Conservation (phyloP, 192 early-diverging fungal genomes). For the Backusella circina region DNA sequence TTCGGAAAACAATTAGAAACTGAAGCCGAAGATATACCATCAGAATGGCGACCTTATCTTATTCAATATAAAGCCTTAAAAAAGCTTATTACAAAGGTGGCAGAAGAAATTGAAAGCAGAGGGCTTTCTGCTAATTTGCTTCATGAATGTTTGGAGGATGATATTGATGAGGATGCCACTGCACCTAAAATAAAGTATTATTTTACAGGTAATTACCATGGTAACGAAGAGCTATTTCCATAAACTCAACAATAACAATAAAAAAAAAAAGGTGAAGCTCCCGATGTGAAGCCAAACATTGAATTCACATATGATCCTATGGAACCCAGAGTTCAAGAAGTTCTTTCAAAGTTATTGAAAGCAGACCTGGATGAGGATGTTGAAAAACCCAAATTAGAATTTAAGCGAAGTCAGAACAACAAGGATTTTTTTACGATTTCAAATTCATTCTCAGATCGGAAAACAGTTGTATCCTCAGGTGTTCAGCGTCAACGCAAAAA, state of each 20-base stretch:
- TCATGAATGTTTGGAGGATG: constrained; percentile 19
- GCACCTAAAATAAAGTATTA: constrained; percentile 26
- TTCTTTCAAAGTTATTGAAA: not conserved
- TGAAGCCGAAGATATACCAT: constrained; percentile 63
- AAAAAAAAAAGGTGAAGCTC: constrained; percentile 1
- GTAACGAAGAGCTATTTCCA: not conserved
- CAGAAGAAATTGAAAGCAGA: constrained; percentile 59
- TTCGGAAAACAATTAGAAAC: constrained; percentile 70
- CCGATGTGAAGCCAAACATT: constrained; percentile 8
- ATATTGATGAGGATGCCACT: not conserved
- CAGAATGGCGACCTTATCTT: constrained; percentile 69
- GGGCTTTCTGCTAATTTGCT: constrained; percentile 37
- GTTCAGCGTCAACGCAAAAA: not conserved
- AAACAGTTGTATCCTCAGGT: not conserved
- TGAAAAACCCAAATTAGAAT: constrained; percentile 2
- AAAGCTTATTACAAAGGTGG: constrained; percentile 67
- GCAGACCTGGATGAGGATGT: not conserved
- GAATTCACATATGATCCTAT: constrained; percentile 11
- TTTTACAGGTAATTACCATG: constrained; percentile 19
- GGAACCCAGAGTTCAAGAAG: constrained; percentile 5
- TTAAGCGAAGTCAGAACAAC: not conserved
- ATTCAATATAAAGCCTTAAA: constrained; percentile 77
- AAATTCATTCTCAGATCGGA: not conserved
- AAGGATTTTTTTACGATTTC: constrained; percentile 5
- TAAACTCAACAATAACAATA: not conserved